phyloP scores from a whole-genome alignment of 257 asterid species.

The Ilex aquifolium region DNA sequence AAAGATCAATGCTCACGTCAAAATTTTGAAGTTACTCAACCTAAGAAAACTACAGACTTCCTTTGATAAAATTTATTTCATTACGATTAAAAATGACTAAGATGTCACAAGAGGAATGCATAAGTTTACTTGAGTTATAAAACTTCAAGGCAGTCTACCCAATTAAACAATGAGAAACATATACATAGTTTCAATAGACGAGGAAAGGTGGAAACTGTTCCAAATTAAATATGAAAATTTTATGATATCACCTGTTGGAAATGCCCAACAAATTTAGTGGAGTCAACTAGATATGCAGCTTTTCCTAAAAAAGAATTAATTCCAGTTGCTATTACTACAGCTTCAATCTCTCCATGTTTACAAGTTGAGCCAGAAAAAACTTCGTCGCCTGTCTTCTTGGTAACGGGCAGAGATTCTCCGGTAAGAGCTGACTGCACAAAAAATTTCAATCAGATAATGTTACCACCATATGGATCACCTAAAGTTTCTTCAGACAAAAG shows the following conservation, averaged over 20 bases:
- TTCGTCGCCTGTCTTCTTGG: conserved; percentile 23
- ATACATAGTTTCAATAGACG: neutral
- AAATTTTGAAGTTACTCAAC: no score
- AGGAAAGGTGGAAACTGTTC: neutral
- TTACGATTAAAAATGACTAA: no score
- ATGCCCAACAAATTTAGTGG: conserved; percentile 22
- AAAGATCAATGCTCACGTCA: no score
- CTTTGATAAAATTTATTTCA: no score
- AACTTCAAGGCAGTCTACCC: neutral
- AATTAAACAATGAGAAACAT: neutral
- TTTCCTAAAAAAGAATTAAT: conserved; percentile 24
- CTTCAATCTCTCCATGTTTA: conserved; percentile 28
- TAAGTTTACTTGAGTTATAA: no score
- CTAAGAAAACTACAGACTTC: no score
- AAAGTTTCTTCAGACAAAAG: no score
- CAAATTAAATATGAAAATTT: neutral
- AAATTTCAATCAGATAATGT: neutral
- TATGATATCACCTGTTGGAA: conserved; percentile 18
- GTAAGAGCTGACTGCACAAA: conserved; percentile 25
- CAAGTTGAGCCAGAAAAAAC: conserved; percentile 27
- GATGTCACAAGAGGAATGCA: no score
- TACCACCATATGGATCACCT: neutral
- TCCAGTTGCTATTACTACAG: conserved; percentile 25
- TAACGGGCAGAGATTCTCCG: conserved; percentile 24
- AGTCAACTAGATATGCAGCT: conserved; percentile 27